Conservation (phyloP, 768 basidiomycete species). For the Rhodosporidiobolus odoratus region DNA sequence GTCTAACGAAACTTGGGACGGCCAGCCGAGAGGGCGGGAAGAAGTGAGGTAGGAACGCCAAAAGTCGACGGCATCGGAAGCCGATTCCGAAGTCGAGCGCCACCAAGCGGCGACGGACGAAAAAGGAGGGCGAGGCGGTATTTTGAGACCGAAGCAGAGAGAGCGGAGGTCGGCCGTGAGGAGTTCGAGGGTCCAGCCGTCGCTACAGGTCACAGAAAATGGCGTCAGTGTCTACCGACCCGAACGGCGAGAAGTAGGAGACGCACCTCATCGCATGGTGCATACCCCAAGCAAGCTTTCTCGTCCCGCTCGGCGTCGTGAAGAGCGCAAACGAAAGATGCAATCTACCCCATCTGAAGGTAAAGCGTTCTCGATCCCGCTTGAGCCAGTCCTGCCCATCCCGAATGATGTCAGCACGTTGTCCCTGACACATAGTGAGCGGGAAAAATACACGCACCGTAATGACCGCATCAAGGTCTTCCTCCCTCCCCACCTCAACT, state of each 20-base stretch:
- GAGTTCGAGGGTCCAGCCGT: constrained; percentile 39
- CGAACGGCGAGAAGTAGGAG: not conserved
- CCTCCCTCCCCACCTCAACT: not conserved
- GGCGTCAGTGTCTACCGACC: not conserved
- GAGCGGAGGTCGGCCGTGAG: constrained; percentile 34
- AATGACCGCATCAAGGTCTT: constrained; percentile 1
- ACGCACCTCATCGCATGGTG: constrained; percentile 37
- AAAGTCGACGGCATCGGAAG: constrained; percentile 11
- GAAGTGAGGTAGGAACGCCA: constrained; percentile 28
- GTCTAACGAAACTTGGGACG: constrained; percentile 7
- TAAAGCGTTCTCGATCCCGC: constrained; percentile 6
- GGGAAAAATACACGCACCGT: not conserved
- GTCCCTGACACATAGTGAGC: not conserved
- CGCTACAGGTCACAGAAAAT: not conserved
- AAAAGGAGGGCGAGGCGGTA: constrained; percentile 21
- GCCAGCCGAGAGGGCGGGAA: constrained; percentile 25
- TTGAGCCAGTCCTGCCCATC: constrained; percentile 19
- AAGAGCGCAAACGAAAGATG: constrained; percentile 31
- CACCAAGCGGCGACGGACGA: constrained; percentile 30
- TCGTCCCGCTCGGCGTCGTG: not conserved
- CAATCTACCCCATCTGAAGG: constrained; percentile 31
- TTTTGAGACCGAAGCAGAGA: constrained; percentile 15
- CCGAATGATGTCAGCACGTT: not conserved
- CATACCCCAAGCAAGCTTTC: constrained; percentile 37
- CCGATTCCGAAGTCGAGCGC: not conserved